Evolutionary conservation across 352 stramenopile species (phyloP), one percentile per base, ranked within the genome.

Genomic region (Globisporangium nagaii): DNA sequence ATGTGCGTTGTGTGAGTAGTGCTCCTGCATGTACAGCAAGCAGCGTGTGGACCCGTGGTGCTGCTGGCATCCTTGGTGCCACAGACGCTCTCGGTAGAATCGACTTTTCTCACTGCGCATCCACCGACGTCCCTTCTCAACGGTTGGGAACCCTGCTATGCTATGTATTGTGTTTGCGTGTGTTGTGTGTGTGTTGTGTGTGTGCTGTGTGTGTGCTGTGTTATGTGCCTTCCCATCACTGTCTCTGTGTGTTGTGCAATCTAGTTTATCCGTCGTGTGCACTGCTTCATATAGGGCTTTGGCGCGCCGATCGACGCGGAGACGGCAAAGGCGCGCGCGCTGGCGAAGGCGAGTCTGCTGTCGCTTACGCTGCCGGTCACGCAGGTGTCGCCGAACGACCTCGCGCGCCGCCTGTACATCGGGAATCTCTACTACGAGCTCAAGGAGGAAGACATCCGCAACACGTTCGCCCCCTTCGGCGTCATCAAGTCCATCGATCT

Each of bases 351-450:
- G 25, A 91, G 73, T 74, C 39, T 91, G 20, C 55, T 91, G 60
- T 66, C 81, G 30, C 66, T 89, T 27, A 79, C 72, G 17, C 49
- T 91, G 10, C 68, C 76, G 0, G 60, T 62, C 24, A 58, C 68
- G 30, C 77, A 78, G 28, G 56, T 83, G 17, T 84, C 75, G 34
- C 62, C 73, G 15, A 69, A 65, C 43, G 81, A 91, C n/a, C 60
- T 91, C 58, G 81, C 81, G 17, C 70, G 75, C 40, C 74, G 81
- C 2, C 57, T 91, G 34, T 91, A 91, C 59, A 84, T 91, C 34
- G 81, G 79, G 47, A 91, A 91, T 19, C 53, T 91, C 19, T 88
- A 89, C 62, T 91, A 91, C 62, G 81, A 89, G 40, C 74, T 91
- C 30, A 89, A 84, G 63, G 81, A 91, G 54, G 74, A 91, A 35